Conservation (phyloP, 805 yeast genomes). For the Yarrowia porcina region DNA sequence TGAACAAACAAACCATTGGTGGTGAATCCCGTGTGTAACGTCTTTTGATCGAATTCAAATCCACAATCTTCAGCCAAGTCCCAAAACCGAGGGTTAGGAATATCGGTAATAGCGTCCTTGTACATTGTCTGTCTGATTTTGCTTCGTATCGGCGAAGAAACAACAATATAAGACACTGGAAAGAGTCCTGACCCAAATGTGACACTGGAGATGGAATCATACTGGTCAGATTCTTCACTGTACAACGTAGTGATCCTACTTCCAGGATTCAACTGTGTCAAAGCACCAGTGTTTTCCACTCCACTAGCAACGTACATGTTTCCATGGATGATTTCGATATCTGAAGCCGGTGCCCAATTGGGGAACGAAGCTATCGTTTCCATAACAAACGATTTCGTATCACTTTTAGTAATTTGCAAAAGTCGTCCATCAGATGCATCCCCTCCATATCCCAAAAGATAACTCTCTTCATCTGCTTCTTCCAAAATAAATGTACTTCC, state of each 20-base stretch:
- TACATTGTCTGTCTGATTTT: conserved; percentile 18
- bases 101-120: conserved; percentile 7
- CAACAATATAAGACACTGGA: neutral
- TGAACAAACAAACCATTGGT: neutral
- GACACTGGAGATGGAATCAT: neutral
- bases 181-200: neutral
- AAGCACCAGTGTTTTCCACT: neutral
- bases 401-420: neutral
- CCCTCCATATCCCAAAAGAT: conserved; percentile 17
- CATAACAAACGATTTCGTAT: neutral
- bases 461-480: conserved; percentile 11
- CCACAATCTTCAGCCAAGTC: conserved; percentile 12
- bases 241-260: neutral
- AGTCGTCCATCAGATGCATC: conserved; percentile 7
- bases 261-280: conserved; percentile 6
- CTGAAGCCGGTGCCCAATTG: conserved; percentile 24
- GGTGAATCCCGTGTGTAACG: conserved; percentile 1
- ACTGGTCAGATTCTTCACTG: conserved; percentile 9
- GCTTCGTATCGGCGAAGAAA: conserved; percentile 15
- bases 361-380: conserved; percentile 6
- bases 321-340: conserved; percentile 10
- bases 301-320: conserved; percentile 16
- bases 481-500: conserved; percentile 6
- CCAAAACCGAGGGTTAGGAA: conserved; percentile 20
- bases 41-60: conserved; percentile 3